A percentile compares a stretch with the other conserved stretches of the same genome.
phyloP scores from a whole-genome alignment of 257 asterid genomes.

The Salvia hispanica region DNA sequence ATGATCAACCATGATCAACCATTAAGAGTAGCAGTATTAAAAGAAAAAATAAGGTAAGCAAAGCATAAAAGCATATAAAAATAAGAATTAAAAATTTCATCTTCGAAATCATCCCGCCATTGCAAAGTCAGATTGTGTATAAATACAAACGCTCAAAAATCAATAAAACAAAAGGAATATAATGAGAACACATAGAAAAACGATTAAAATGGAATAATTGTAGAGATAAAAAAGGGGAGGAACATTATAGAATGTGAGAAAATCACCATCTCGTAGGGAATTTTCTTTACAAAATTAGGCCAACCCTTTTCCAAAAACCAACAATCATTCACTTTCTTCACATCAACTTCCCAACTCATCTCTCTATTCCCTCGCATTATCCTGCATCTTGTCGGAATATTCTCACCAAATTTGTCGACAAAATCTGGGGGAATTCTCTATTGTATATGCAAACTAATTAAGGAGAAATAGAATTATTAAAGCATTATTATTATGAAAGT shows the following conservation, averaged over 20 bases:
- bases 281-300: slow-evolving; percentile 44
- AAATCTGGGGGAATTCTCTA: slow-evolving; percentile 46
- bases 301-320: slow-evolving; percentile 42
- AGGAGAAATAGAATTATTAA: neutral
- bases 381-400: slow-evolving; percentile 29
- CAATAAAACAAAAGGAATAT: too few species aligned
- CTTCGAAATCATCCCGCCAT: too few species aligned
- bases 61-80: too few species aligned
- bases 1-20: too few species aligned
- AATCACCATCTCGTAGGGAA: slow-evolving; percentile 30
- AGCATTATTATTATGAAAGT: neutral
- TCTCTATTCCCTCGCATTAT: slow-evolving; percentile 19
- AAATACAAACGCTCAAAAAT: too few species aligned
- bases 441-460: neutral
- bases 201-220: too few species aligned
- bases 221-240: too few species aligned
- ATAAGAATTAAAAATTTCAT: too few species aligned
- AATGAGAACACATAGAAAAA: too few species aligned
- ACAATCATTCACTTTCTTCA: slow-evolving; percentile 23
- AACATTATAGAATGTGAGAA: slow-evolving; percentile 35
- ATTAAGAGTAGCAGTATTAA: too few species aligned
- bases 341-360: slow-evolving; percentile 27
- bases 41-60: too few species aligned
- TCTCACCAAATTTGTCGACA: slow-evolving; percentile 31
- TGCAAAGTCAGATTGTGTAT: too few species aligned